Evolutionary conservation across 2,329 filamentous ascomycete species (phyloP), one percentile per base, ranked within the genome.

Genomic region (Aspergillus intermedius): DNA sequence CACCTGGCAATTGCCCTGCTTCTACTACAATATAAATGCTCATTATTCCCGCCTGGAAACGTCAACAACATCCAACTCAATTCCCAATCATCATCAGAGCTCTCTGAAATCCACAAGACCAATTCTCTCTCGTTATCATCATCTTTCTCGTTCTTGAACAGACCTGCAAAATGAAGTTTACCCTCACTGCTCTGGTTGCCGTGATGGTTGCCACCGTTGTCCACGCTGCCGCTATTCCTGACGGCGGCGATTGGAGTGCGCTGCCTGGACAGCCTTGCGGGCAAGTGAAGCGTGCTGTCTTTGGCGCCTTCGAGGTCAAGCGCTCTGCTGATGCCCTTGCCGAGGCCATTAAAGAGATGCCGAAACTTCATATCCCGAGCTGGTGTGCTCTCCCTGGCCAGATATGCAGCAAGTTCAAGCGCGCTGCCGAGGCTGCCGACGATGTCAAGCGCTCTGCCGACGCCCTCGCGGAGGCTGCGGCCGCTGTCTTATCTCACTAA

Each of bases 341-440:
- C 19, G 61, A 64, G 37, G 60, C 63, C 28, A 63, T 62, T 53
- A 54, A 60, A 23, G 54, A 60, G 35, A 58, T 56, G 48, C 54
- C 54, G n/a, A 54, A 54, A 17, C 46, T 47, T 41, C 59, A 54
- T 44, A 46, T 63, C 40, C 50, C 57, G 45, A 62, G 60, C 48
- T 67, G 65, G 66, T 70, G 67, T 48, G 52, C 51, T 25, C 57
- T 60, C 43, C 60, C 63, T 17, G 68, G 63, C 17, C 59, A 68
- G 47, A 58, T 60, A 25, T 70, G 69, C 52, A 84, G 83, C 57
- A 86, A 81, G 23, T 79, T 83, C 57, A 75, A 76, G 54, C 82
- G 86, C 59, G 83, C 84, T 28, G 83, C 83, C 43, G 76, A 77
- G 60, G 81, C 82, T 4, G 86, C 86, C 63, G 76, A 83, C 59